Evolutionary conservation across 305 asterid species (phyloP), one percentile per base, ranked within the genome.

Genomic region (Ilex paraguariensis): DNA sequence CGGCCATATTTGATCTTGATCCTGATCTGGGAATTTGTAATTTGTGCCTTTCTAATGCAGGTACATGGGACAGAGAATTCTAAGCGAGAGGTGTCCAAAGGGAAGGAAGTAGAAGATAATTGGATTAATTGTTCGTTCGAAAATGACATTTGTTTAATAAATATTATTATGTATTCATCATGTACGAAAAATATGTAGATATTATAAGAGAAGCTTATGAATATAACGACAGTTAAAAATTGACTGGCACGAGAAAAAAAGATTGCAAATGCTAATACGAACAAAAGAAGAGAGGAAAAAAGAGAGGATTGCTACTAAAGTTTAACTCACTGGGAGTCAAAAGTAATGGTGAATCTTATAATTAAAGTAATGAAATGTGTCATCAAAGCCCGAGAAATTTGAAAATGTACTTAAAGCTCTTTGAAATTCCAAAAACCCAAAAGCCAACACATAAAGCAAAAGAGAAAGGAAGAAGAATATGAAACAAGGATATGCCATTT

Each of bases 1-100:
- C 28, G 28, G 28, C 28, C 28, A 21, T 21, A 21, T 21, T 21
- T 21, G 28, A 21, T 21, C 28, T 21, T 21, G 28, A 21, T 21
- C 28, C 28, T 1, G 0, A 21, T 21, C 28, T 1, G 28, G 28
- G 28, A 21, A 1, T 21, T 21, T 13, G 2, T 7, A 53, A 8
- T 45, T 45, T 45, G 9, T 45, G 13, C 13, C 50, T 13, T 45
- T 7, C 56, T 53, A 53, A 17, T 63, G 69, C 64, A 76, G 77
- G 70, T 76, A 72, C 5, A 69, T 76, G 66, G 72, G 73, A 5
- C 65, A 68, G 51, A 57, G 17, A 31, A 65, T 76, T 57, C 68
- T 68, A 48, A 31, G 30, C 0, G 73, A 72, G 32, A 76, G 70
- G 62, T 10, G n/a, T 55, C 21, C 17, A 11, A 13, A 14, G 15